Conservation (phyloP, 208 protist genomes). For the Strigomonas galati region DNA sequence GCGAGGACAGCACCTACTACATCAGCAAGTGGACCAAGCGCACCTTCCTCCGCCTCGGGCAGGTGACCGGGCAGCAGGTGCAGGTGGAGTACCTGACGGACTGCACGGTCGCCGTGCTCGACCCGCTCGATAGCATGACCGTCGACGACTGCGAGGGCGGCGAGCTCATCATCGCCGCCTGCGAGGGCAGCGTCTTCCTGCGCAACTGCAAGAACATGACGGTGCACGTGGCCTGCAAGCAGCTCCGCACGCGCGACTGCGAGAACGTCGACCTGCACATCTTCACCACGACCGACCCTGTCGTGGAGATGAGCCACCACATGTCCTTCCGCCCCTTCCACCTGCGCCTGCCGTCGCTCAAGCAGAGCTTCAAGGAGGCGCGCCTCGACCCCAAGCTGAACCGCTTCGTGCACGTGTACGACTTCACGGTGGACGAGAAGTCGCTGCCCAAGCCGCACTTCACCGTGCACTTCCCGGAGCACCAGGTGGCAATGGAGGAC, state of each 20-base stretch:
- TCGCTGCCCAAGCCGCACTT: conserved; percentile 71
- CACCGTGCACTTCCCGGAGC: conserved; percentile 66
- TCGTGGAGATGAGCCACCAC: conserved; percentile 88
- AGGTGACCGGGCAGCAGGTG: conserved; percentile 84
- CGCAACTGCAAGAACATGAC: conserved; percentile 91
- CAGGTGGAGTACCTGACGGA: conserved; percentile 86
- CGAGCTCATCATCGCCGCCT: conserved; percentile 88
- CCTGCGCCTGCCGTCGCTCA: conserved; percentile 63
- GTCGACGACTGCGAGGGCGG: conserved; percentile 92
- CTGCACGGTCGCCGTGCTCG: conserved; percentile 83
- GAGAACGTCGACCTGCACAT: conserved; percentile 75
- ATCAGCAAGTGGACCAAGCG: conserved; percentile 71
- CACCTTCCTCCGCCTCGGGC: conserved; percentile 62
- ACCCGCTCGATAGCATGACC: conserved; percentile 86
- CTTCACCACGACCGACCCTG: conserved; percentile 88
- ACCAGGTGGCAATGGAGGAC: conserved; percentile 63
- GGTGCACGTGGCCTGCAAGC: conserved; percentile 90
- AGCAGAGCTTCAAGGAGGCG: conserved; percentile 45
- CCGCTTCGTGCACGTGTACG: conserved; percentile 91
- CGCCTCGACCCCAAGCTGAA: conserved; percentile 69
- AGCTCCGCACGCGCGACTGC: conserved; percentile 90
- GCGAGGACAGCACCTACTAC: conserved; percentile 80
- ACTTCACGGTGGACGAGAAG: conserved; percentile 79
- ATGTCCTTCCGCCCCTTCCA: conserved; percentile 83
- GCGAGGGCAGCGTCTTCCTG: conserved; percentile 90